Conservation (phyloP, 768 basidiomycete genomes). For the Lactifluus pinguis region DNA sequence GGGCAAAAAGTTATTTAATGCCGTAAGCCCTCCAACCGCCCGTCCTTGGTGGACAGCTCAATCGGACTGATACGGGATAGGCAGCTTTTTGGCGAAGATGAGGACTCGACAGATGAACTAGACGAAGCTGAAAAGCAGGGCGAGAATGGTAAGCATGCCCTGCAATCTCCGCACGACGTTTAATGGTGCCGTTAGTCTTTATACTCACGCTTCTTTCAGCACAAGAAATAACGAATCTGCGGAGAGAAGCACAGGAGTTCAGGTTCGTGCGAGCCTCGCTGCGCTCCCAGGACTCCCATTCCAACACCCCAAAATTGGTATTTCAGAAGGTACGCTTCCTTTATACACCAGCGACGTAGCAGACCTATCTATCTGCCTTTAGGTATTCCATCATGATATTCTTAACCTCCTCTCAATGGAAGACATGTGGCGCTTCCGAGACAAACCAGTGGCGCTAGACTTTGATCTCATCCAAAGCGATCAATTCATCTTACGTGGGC, state of each 20-base stretch:
- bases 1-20: slow-evolving; percentile 96
- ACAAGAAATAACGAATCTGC: slow-evolving; percentile 81
- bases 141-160: slow-evolving; percentile 66
- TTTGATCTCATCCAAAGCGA: slow-evolving; percentile 66
- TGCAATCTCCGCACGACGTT: neutral
- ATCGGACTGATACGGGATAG: slow-evolving; percentile 31
- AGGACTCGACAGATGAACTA: slow-evolving; percentile 71
- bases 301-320: slow-evolving; percentile 53
- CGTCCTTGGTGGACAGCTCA: neutral
- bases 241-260: slow-evolving; percentile 87
- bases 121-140: slow-evolving; percentile 90
- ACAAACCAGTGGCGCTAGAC: slow-evolving; percentile 78
- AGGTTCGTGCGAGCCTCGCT: slow-evolving; percentile 65
- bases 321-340: slow-evolving; percentile 68
- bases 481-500: slow-evolving; percentile 40
- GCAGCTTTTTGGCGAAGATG: slow-evolving; percentile 91
- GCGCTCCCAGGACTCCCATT: slow-evolving; percentile 31
- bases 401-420: slow-evolving; percentile 82
- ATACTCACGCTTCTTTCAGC: slow-evolving; percentile 36
- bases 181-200: neutral
- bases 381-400: slow-evolving; percentile 90
- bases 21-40: slow-evolving; percentile 43
- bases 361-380: neutral
- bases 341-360: neutral
- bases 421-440: slow-evolving; percentile 93